Evolutionary conservation across 305 asterid species (phyloP), one percentile per base, ranked within the genome.

Genomic region (Stenogyne calaminthoides): DNA sequence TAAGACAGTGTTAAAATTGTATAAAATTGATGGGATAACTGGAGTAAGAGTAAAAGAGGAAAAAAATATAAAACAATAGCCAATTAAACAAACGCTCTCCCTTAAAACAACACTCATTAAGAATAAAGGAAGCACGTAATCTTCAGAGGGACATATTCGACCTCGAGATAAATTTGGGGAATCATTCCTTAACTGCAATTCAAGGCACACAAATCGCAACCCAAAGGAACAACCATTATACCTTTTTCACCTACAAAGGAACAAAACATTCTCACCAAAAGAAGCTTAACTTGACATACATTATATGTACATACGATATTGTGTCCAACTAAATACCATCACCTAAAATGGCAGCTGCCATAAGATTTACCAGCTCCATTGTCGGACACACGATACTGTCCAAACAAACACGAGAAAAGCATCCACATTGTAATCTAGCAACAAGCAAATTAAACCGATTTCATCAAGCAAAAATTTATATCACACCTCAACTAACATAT

Each of bases 171-270:
- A n/a, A 19, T 32, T 9, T 2, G 0, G 12, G 36, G 70, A 58
- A 77, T 68, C 29, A 69, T 81, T 80, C 86, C 56, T 82, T 68
- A 66, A 47, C 73, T 64, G 61, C 69, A 69, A 10, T 1, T 32
- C 77, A 78, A 59, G 85, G 77, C 76, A 80, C 44, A 55, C 18
- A 62, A 20, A 25, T 14, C 37, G 22, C 22, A 19, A 55, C 6
- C 27, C 44, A 11, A 37, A 42, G 39, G 56, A 44, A 66, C 56
- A 54, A 77, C 36, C 62, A 71, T 56, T 49, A 78, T 85, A 46
- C 88, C 77, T 84, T 79, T 61, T 74, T 71, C 75, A 55, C 18
- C 18, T 29, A 3, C 25, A 51, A 82, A 78, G 88, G 67, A 60
- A 81, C 73, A 72, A 68, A 18, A 18, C 70, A 32, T 46, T 4